These are phyloP conservation scores for Lenwebbia sp. DNA, from an alignment of 345 rosid genomes.

Conservation along the genomic window DNA sequence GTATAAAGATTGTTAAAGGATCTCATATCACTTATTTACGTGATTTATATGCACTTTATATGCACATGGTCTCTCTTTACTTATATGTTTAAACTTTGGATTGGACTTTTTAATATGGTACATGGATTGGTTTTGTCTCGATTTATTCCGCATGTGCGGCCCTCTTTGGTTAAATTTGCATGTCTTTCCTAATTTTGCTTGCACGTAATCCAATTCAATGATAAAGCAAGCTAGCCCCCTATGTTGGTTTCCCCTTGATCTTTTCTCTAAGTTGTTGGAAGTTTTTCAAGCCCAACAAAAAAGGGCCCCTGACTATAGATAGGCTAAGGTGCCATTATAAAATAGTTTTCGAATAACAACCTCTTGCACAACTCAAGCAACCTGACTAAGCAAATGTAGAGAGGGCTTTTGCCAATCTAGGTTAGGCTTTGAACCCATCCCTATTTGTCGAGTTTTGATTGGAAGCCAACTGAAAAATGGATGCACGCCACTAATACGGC, in stretches of 20 bases:
- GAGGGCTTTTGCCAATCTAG: too few relatives aligned
- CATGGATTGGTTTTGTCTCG: not conserved
- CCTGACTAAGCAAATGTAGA: too few relatives aligned
- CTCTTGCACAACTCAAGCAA: too few relatives aligned
- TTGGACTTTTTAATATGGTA: not conserved
- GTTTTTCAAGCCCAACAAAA: not conserved
- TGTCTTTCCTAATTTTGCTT: not conserved
- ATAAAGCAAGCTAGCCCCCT: not conserved
- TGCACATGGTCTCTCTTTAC: rapidly evolving
- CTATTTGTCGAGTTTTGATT: not conserved
- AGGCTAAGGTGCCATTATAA: not conserved
- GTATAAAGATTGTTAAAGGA: not conserved
- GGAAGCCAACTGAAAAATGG: not conserved
- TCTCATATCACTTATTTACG: not conserved
- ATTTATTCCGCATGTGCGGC: not conserved
- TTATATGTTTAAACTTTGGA: not conserved
- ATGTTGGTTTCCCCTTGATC: not conserved
- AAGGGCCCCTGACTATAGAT: not conserved
- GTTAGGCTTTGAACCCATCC: not conserved
- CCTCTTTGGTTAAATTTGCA: not conserved
- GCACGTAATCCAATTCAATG: not conserved
- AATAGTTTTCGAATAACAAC: too few relatives aligned
- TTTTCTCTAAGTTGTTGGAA: not conserved
- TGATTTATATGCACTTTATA: too few relatives aligned
- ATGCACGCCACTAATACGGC: not conserved